phyloP scores from a whole-genome alignment of 2,329 filamentous ascomycete species.

The Neocatenulostroma microsporum region DNA sequence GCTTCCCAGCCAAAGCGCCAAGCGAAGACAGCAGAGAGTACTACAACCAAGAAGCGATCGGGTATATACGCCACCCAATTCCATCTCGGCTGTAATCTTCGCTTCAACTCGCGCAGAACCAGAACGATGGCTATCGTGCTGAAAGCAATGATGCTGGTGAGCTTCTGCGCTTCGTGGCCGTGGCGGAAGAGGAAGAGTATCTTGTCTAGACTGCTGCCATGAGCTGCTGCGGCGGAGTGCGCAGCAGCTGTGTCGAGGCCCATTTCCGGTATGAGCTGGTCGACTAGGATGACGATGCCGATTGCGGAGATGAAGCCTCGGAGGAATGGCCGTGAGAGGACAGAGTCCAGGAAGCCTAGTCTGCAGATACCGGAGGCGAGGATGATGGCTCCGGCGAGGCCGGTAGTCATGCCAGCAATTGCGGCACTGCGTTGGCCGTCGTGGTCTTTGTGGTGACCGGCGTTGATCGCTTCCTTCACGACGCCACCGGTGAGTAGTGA shows the following conservation, averaged over 20 bases:
- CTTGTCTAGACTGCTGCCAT: constrained; percentile 83
- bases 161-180: constrained; percentile 55
- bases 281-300: constrained; percentile 90
- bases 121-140: constrained; percentile 82
- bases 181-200: constrained; percentile 69
- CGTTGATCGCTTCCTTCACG: constrained; percentile 67
- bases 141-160: constrained; percentile 70
- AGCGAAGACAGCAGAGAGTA: constrained; percentile 71
- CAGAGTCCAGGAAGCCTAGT: constrained; percentile 87
- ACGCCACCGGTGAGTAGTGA: constrained; percentile 85
- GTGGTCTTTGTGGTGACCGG: constrained; percentile 56
- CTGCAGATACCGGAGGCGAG: constrained; percentile 78
- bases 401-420: constrained; percentile 80
- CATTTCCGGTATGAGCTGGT: constrained; percentile 86
- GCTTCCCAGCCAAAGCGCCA: constrained; percentile 71
- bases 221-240: constrained; percentile 54
- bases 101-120: constrained; percentile 73
- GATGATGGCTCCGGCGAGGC: constrained; percentile 79
- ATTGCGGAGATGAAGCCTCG: constrained; percentile 96
- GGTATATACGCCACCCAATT: constrained; percentile 80
- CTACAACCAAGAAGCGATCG: constrained; percentile 83
- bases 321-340: constrained; percentile 84
- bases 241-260: constrained; percentile 63
- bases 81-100: constrained; percentile 67
- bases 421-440: constrained; percentile 66